Conservation (phyloP, 1,284 basidiomycete species). For the Ceratobasidium sp. region DNA sequence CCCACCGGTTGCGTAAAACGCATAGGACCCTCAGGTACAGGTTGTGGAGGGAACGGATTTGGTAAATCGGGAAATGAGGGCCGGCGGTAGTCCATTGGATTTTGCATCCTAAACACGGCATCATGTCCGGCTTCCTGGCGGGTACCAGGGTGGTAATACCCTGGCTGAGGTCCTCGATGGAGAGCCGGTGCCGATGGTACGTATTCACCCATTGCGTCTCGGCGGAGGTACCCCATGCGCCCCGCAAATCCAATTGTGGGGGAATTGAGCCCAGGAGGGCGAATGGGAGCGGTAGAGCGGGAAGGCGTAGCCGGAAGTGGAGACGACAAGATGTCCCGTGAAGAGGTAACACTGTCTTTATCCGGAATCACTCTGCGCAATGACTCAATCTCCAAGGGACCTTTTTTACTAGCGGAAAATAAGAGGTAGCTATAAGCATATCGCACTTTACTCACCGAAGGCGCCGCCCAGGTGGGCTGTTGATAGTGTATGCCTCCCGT, state of each 20-base stretch:
- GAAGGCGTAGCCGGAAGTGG: not conserved
- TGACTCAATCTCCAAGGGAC: slow-evolving; percentile 32
- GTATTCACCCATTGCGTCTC: slow-evolving; percentile 28
- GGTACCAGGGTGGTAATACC: not conserved
- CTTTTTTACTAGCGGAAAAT: not conserved
- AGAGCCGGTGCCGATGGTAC: slow-evolving; percentile 15
- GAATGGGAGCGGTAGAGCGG: not conserved
- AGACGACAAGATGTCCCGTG: slow-evolving; percentile 6
- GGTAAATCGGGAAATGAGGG: slow-evolving; percentile 28
- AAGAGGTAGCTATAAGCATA: not conserved
- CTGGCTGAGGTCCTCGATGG: not conserved
- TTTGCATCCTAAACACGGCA: slow-evolving; percentile 6
- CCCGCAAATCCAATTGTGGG: slow-evolving; percentile 14
- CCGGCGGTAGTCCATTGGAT: not conserved
- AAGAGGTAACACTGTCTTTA: slow-evolving; percentile 1
- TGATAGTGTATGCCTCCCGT: not conserved
- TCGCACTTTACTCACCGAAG: slow-evolving; percentile 4
- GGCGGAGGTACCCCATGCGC: slow-evolving; percentile 32
- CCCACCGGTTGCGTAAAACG: not conserved
- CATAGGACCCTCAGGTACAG: not conserved
- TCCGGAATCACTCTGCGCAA: slow-evolving; percentile 22
- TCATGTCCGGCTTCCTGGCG: not conserved
- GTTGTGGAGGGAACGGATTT: slow-evolving; percentile 8
- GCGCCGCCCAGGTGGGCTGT: slow-evolving; percentile 7
- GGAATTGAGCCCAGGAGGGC: slow-evolving; percentile 11